Evolutionary conservation across 805 yeast species (phyloP), one percentile per base, ranked within the genome.

Genomic region (Candida dendrica): DNA sequence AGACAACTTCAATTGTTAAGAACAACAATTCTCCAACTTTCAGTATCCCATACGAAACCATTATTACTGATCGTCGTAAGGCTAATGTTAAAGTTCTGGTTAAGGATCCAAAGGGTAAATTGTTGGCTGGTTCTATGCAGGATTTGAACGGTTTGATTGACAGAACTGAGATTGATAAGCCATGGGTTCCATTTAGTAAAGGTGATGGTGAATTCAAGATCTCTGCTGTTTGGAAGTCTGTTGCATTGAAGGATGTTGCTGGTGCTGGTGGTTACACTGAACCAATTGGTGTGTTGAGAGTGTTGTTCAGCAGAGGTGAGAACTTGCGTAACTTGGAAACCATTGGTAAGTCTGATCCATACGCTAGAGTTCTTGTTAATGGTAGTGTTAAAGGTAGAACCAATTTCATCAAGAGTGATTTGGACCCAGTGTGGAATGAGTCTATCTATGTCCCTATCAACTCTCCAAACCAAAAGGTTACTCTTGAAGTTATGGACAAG

Each of bases 301-400:
- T 93, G 24, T 69, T 74, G 45, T 62, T 93, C 46, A 76, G 75
- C 50, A 74, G 73, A 46, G 97, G 95, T 35, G 75, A 72, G 43
- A 83, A 79, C 46, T 74, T 93, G 55, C 75, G 84, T 45, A 91
- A 93, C 63, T 72, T 90, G 63, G 97, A 91, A 61, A 83, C 77
- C 42, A 72, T 93, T 45, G 98, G 98, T 46, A 86, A 80, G 53
- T 79, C 89, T 58, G 98, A 93, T 63, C 98, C 99, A 36, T 93
- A 91, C 58, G 78, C 80, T 7, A 79, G 95, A 55, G 68, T 91
- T 14, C 64, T 87, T 56, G 74, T 88, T 38, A 90, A 89, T 58
- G 89, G 89, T 45, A 70, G 78, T 50, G 79, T 78, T 50, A 79
- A 77, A 58, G 85, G 81, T 17, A 77, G 98, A 64, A 93, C 97